Base-by-base conservation (phyloP, 805 yeast genomes). In the Candida sithepensis region DNA sequence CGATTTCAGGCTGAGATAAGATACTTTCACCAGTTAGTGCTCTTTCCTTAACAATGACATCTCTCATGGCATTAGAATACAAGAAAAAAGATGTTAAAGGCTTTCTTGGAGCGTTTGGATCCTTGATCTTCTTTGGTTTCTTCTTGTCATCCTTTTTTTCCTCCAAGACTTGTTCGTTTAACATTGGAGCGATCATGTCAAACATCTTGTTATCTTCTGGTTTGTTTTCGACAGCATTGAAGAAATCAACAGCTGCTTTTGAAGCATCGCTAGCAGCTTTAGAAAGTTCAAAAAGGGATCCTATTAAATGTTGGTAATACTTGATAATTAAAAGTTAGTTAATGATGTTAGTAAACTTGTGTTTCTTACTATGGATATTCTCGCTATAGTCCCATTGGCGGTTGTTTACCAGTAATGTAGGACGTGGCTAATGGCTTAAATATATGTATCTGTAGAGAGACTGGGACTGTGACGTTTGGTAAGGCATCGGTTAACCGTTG, bases 61-160 rank as follows among this genome's bases (percentile, higher is more conserved):
- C 85, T 60, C 96, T 82, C 54, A 82, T 78, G 55, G 80, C 82
- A 54, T 85, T 83, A 45, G 88, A 82, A 68, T 82, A 92, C 38
- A 82, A 77, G 66, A 92, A 87, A 71, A 82, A 91, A 40, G 88
- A 85, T 20, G 97, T 90, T 61, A 88, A 73, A 14, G 99, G 98
- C 61, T 90, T 90, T 75, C 88, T 89, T 50, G 99, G 99, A 40
- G 96, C 97, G 60, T 87, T 84, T 44, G 97, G 97, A 68, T 92
- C 98, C 57, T 69, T 73, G 45, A 69, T 74, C 34, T 64, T 71
- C 58, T 73, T 75, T 59, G 70, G 72, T 59, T 78, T 80, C 68
- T 79, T 84, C 48, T 65, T 73, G 74, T 40, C 60, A 49, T 55
- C 63, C 53, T 68, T 70, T 73, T 52, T 65, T 55, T 55, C 60